phyloP scores from a whole-genome alignment of 2,329 filamentous ascomycete genomes.

The Colletotrichum sp. region DNA sequence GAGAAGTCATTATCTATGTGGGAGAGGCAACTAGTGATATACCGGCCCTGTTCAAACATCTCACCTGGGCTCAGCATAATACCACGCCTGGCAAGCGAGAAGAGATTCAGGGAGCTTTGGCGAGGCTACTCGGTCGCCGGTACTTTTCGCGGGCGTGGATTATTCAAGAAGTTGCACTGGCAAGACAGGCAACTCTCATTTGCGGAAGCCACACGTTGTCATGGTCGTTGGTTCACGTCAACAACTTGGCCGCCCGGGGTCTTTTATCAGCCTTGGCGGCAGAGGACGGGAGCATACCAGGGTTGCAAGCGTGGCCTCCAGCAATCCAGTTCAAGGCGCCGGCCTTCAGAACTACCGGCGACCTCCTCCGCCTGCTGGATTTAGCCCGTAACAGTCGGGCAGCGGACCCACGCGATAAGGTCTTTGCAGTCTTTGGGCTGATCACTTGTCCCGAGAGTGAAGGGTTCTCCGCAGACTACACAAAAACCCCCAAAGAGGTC shows the following conservation, averaged over 20 bases:
- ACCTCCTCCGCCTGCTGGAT: background rate
- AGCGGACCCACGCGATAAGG: conserved; percentile 28
- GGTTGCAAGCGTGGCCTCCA: background rate
- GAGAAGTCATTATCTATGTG: conserved; percentile 12
- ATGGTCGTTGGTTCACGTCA: conserved; percentile 4
- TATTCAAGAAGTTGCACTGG: conserved; percentile 31
- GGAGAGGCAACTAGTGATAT: conserved; percentile 15
- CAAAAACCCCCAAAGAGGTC: background rate
- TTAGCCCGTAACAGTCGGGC: conserved; percentile 1
- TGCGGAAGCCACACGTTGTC: background rate
- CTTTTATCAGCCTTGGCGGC: fast-evolving
- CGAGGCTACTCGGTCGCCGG: background rate
- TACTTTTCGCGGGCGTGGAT: conserved; percentile 17
- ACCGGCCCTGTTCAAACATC: conserved; percentile 3
- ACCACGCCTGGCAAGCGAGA: background rate
- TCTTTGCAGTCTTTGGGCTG: conserved; percentile 28
- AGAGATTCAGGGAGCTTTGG: background rate
- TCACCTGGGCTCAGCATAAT: background rate
- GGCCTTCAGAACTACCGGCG: background rate
- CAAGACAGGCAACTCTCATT: conserved; percentile 4
- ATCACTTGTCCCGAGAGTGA: conserved; percentile 23
- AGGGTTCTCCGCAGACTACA: conserved; percentile 24
- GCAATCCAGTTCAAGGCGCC: background rate
- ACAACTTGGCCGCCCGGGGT: background rate
- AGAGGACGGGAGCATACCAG: background rate